These are phyloP conservation scores for Avena sativa DNA, from an alignment of 176 grass and related monocot species.

Conservation along the genomic window DNA sequence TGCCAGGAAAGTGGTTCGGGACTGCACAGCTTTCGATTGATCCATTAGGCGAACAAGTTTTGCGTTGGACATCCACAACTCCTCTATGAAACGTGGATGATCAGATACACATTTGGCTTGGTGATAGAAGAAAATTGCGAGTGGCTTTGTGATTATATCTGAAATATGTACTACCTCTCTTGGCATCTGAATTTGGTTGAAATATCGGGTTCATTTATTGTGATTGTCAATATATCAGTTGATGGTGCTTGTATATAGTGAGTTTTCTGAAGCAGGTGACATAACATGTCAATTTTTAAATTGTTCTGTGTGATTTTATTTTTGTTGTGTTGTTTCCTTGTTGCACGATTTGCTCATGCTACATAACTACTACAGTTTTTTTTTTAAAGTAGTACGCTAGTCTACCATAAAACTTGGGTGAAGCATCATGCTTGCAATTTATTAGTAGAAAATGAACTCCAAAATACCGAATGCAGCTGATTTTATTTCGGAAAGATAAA, in stretches of 20 bases:
- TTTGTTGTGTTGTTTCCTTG: background rate
- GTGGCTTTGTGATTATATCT: background rate
- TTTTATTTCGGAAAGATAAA: background rate
- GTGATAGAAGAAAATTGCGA: background rate
- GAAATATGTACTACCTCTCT: background rate
- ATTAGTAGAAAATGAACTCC: background rate
- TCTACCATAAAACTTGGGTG: background rate
- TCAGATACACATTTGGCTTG: background rate
- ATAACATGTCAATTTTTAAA: background rate
- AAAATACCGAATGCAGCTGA: background rate
- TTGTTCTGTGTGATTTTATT: background rate
- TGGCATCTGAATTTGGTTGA: background rate
- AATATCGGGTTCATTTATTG: background rate
- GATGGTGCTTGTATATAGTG: background rate
- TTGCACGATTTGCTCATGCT: conserved; percentile 13
- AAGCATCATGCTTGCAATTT: background rate
- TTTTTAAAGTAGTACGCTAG: background rate
- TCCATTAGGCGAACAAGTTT: background rate
- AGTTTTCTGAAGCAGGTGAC: background rate
- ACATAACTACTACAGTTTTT: background rate
- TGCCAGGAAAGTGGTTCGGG: background rate
- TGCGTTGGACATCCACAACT: background rate
- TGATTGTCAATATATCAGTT: background rate
- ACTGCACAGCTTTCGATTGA: background rate
- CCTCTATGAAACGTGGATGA: background rate